A percentile compares a stretch with the other conserved stretches of the same genome.
phyloP scores from a whole-genome alignment of 768 basidiomycete species.

The Rhizopogon roseolus region DNA sequence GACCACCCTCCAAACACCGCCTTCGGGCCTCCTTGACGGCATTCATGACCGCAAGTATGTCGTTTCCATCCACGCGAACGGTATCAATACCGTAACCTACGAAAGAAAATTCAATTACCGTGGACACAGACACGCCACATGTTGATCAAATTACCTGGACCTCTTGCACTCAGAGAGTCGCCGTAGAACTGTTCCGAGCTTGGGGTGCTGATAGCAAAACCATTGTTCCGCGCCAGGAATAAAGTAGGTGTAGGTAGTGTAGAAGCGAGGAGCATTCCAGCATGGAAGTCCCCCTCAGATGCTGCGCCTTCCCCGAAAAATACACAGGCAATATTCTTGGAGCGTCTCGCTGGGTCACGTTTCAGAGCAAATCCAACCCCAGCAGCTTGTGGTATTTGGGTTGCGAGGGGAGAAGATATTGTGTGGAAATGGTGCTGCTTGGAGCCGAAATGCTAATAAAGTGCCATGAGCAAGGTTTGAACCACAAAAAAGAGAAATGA shows the following conservation, averaged over 20 bases:
- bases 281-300: constrained; percentile 94
- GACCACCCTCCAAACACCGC: constrained; percentile 69
- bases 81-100: constrained; percentile 79
- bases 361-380: constrained; percentile 89
- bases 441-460: constrained; percentile 76
- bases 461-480: constrained; percentile 2
- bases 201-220: constrained; percentile 94
- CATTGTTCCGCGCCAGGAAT: constrained; percentile 79
- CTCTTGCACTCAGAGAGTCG: constrained; percentile 89
- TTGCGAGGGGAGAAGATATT: constrained; percentile 90
- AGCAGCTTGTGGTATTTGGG: constrained; percentile 93
- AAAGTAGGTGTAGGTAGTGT: constrained; percentile 71
- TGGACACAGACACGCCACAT: not conserved
- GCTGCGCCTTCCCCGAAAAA: constrained; percentile 95
- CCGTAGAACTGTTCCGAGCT: constrained; percentile 86
- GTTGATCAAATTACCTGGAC: constrained; percentile 47
- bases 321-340: constrained; percentile 75
- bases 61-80: constrained; percentile 91
- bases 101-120: not conserved
- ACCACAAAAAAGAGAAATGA: not conserved
- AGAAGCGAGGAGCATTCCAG: constrained; percentile 77
- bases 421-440: constrained; percentile 84
- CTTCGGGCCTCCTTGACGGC: constrained; percentile 69
- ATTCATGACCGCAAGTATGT: constrained; percentile 76
- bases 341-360: constrained; percentile 63